phyloP scores from a whole-genome alignment of 768 basidiomycete genomes.

The Cyclocybe cylindracea region DNA sequence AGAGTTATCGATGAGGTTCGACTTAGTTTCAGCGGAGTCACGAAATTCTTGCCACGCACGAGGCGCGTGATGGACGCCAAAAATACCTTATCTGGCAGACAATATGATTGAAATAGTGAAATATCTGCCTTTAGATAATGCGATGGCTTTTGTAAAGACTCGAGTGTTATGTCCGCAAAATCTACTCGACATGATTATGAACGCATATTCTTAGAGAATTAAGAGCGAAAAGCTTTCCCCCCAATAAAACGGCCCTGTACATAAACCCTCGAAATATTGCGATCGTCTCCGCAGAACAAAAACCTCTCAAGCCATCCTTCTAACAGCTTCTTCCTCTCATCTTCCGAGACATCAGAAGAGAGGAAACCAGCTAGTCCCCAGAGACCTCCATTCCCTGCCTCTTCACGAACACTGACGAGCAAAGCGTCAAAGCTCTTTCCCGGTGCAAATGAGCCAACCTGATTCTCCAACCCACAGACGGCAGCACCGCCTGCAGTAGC shows the following conservation, averaged over 20 bases:
- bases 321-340: constrained; percentile 36
- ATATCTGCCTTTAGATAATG: no score
- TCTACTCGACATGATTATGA: no score
- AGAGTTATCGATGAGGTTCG: no score
- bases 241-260: constrained; percentile 83
- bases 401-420: constrained; percentile 58
- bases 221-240: constrained; percentile 42
- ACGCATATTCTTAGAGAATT: not conserved
- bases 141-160: no score
- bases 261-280: constrained; percentile 81
- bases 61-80: no score
- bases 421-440: constrained; percentile 94
- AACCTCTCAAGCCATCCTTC: constrained; percentile 77
- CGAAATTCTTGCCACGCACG: no score
- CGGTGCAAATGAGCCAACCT: constrained; percentile 72
- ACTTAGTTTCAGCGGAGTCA: no score
- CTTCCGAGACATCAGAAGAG: not conserved
- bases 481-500: constrained; percentile 91
- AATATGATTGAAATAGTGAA: no score
- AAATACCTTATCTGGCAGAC: no score
- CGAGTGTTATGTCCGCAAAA: no score
- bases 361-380: constrained; percentile 23
- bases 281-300: constrained; percentile 83
- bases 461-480: constrained; percentile 69
- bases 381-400: constrained; percentile 55